A percentile compares a stretch with the other conserved stretches of the same genome.
phyloP scores from a whole-genome alignment of 140 eudicot species.

The Ambrosia hybrid region DNA sequence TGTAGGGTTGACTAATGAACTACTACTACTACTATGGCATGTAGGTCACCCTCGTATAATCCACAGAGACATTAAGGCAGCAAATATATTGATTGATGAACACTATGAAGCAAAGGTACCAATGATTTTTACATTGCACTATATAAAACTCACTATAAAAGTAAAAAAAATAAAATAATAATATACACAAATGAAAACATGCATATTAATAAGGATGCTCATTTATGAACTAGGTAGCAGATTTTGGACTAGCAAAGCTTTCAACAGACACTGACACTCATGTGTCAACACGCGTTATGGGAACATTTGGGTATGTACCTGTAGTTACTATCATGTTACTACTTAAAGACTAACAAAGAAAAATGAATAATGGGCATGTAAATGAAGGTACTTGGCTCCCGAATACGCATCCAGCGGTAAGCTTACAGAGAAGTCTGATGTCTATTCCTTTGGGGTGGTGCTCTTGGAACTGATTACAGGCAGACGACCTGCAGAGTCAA shows the following conservation, averaged over 20 bases:
- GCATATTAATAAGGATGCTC: slow-evolving; percentile 4
- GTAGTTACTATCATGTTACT: not conserved
- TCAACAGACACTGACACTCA: slow-evolving; percentile 63
- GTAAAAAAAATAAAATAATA: not conserved
- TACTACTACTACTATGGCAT: slow-evolving; percentile 9
- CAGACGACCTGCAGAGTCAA: slow-evolving; percentile 53
- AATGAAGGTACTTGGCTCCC: slow-evolving; percentile 73
- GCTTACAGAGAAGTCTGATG: slow-evolving; percentile 86
- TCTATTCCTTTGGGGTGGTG: slow-evolving; percentile 74
- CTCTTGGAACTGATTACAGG: slow-evolving; percentile 80
- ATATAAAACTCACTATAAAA: slow-evolving; percentile 9
- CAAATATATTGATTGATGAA: slow-evolving; percentile 56
- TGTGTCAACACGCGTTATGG: slow-evolving; percentile 86
- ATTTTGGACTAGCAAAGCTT: slow-evolving; percentile 86
- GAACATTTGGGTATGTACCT: slow-evolving; percentile 65
- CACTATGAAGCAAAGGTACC: slow-evolving; percentile 62
- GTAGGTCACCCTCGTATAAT: slow-evolving; percentile 60
- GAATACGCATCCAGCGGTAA: slow-evolving; percentile 87
- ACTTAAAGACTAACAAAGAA: slow-evolving; percentile 11
- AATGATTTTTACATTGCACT: not conserved
- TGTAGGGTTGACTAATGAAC: slow-evolving; percentile 5
- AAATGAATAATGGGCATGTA: slow-evolving; percentile 3
- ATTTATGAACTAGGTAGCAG: slow-evolving; percentile 61
- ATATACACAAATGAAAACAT: not conserved
- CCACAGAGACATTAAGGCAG: slow-evolving; percentile 62